Base-by-base conservation (phyloP, 805 yeast genomes). In the Millerozyma miso region DNA sequence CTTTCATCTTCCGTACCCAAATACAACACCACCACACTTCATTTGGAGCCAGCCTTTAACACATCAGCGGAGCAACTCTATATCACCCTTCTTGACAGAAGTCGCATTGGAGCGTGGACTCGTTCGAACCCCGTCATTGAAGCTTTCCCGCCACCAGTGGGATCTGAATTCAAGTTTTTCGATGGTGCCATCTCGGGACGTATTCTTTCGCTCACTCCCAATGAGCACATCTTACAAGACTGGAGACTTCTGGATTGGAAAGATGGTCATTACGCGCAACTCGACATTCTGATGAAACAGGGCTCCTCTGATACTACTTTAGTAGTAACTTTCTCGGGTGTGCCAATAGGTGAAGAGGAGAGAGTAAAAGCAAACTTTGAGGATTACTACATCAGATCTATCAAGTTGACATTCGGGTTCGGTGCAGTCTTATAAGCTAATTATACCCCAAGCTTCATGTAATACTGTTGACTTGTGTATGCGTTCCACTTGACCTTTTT, bases 321-420 rank as follows among this genome's bases (percentile, higher is more conserved):
- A 68, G 80, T 80, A 46, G 88, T 89, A 15, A 70, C 74, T 35
- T 88, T 91, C 79, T 71, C 79, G 14, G 97, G 97, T 13, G 84
- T 93, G 39, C 99, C 99, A 14, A 74, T 91, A 33, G 99, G 98
- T 12, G 95, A 93, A 60, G 98, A 93, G 58, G 93, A 95, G 55
- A 66, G 84, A 54, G 96, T 87, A 33, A 79, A 81, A 56, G 77
- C 73, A 33, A 93, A 91, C 63, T 91, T 93, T 58, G 88, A 88
- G 55, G 88, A 87, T 47, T 87, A 89, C 65, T 93, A 93, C 60
- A 81, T 93, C 40, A 83, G 84, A 65, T 79, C 96, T 4, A 91
- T 93, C 58, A 93, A 89, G 69, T 60, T 88, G 35, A 85, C 97
- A 0, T 93, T 93, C 64, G 99, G 99, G 1, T 90, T 87, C 62